A percentile compares a stretch with the other conserved stretches of the same genome.
Evolutionary conservation across 2,329 filamentous ascomycete species (phyloP).

Genomic region (Cyphellophora attinorum): DNA sequence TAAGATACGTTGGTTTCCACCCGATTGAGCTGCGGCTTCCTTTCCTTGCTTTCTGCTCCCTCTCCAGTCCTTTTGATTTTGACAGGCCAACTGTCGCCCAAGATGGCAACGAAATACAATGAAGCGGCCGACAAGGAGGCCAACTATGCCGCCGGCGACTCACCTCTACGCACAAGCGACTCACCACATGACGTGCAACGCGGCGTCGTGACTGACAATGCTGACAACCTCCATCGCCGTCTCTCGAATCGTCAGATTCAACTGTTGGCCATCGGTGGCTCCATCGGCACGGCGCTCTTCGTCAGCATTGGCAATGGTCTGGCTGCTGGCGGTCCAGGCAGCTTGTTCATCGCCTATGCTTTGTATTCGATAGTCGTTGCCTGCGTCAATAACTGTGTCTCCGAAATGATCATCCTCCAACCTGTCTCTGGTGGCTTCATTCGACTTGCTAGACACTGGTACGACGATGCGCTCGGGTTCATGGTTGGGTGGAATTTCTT

Average conservation of each 20-base stretch:
- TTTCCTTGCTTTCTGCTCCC: too few relatives aligned
- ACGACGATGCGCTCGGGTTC: slow-evolving; percentile 35
- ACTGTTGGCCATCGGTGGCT: slow-evolving; percentile 37
- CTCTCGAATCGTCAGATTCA: slow-evolving; percentile 48
- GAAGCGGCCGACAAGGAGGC: too few relatives aligned
- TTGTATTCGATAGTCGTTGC: slow-evolving; percentile 21
- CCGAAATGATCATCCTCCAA: slow-evolving; percentile 35
- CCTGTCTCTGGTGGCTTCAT: slow-evolving; percentile 33
- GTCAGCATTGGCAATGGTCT: slow-evolving; percentile 29
- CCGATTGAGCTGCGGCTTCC: too few relatives aligned
- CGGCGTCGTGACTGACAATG: slow-evolving; percentile 16
- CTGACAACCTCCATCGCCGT: slow-evolving; percentile 34
- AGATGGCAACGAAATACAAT: too few relatives aligned
- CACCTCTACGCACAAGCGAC: background rate
- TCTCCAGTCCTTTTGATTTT: too few relatives aligned
- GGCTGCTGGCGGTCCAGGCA: slow-evolving; percentile 24
- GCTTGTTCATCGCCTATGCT: slow-evolving; percentile 27
- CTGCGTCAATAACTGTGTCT: slow-evolving; percentile 28
- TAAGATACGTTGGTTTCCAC: too few relatives aligned
- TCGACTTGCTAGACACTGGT: slow-evolving; percentile 31
- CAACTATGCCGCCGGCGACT: too few relatives aligned
- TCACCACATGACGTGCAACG: background rate
- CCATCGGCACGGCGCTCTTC: slow-evolving; percentile 30
- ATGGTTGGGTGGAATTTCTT: slow-evolving; percentile 38
- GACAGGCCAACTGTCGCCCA: too few relatives aligned